A percentile compares a stretch with the other conserved stretches of the same genome.
Evolutionary conservation across 2,329 filamentous ascomycete genomes (phyloP).

Genomic region (Neonectria hederae): DNA sequence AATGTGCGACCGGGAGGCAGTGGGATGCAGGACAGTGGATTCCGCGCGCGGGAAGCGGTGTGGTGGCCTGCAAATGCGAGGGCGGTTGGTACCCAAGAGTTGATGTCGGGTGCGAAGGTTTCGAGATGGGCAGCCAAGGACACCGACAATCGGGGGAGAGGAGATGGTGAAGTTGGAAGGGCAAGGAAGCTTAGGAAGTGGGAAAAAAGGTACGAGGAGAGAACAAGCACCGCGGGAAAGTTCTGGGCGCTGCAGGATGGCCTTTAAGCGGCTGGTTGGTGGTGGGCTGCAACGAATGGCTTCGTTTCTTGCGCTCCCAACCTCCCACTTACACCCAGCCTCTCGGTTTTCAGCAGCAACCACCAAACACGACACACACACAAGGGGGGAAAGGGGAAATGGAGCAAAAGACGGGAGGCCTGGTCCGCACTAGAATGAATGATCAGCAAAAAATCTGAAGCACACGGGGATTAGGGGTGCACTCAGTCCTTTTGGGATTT

Average conservation of each 20-base stretch:
- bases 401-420: slow-evolving; percentile 31
- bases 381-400: slow-evolving; percentile 5
- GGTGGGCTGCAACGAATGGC: slow-evolving; percentile 36
- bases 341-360: slow-evolving; percentile 40
- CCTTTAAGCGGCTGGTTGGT: slow-evolving; percentile 44
- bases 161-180: slow-evolving; percentile 7
- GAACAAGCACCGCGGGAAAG: slow-evolving; percentile 31
- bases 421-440: slow-evolving; percentile 32
- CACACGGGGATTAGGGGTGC: slow-evolving; percentile 8
- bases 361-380: slow-evolving; percentile 28
- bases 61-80: slow-evolving; percentile 18
- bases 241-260: slow-evolving; percentile 45
- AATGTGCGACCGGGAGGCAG: not conserved
- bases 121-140: not conserved
- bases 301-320: slow-evolving; percentile 43
- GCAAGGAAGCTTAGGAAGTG: slow-evolving; percentile 16
- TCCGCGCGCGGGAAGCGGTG: slow-evolving; percentile 18
- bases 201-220: slow-evolving; percentile 21
- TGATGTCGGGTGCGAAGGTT: slow-evolving; percentile 1
- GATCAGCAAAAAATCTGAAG: slow-evolving; percentile 30
- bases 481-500: slow-evolving; percentile 33
- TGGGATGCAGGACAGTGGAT: slow-evolving; percentile 35
- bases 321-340: slow-evolving; percentile 51
- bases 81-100: slow-evolving; percentile 17
- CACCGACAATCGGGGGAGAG: not conserved